Conservation (phyloP, 305 asterid species). For the Fraxinus dipetala region DNA sequence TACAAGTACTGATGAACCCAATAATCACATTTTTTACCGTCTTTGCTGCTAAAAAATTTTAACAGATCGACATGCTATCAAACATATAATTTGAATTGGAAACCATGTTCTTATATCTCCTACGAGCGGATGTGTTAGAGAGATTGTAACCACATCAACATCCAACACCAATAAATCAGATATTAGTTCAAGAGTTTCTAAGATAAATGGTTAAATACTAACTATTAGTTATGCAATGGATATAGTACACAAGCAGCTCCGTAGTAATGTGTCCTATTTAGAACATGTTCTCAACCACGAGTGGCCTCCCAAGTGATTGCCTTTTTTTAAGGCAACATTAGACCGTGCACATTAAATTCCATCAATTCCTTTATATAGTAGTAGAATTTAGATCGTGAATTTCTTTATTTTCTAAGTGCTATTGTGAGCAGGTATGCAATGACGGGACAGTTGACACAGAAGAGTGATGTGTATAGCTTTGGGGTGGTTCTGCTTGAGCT, state of each 20-base stretch:
- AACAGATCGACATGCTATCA: not conserved
- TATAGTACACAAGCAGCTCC: not conserved
- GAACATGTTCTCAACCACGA: slow-evolving; percentile 2
- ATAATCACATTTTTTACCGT: not conserved
- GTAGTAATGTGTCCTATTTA: not conserved
- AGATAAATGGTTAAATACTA: not conserved
- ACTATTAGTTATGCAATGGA: not conserved
- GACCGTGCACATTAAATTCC: not conserved
- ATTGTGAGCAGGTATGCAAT: slow-evolving; percentile 56
- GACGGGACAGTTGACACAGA: slow-evolving; percentile 73
- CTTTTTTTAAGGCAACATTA: not conserved
- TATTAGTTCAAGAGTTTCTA: not conserved
- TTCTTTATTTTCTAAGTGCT: slow-evolving; percentile 3
- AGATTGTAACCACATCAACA: not conserved
- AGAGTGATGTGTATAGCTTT: slow-evolving; percentile 77
- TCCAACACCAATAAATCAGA: not conserved
- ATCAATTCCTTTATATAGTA: not conserved
- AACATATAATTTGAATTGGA: not conserved
- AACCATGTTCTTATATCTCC: not conserved
- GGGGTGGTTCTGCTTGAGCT: slow-evolving; percentile 81
- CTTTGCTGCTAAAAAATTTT: not conserved
- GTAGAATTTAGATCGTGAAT: not conserved
- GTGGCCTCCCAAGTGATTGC: not conserved
- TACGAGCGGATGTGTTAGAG: not conserved
- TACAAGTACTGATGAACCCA: not conserved